Conservation (phyloP, 192 early-diverging fungal species). For the Coemansia sp. region DNA sequence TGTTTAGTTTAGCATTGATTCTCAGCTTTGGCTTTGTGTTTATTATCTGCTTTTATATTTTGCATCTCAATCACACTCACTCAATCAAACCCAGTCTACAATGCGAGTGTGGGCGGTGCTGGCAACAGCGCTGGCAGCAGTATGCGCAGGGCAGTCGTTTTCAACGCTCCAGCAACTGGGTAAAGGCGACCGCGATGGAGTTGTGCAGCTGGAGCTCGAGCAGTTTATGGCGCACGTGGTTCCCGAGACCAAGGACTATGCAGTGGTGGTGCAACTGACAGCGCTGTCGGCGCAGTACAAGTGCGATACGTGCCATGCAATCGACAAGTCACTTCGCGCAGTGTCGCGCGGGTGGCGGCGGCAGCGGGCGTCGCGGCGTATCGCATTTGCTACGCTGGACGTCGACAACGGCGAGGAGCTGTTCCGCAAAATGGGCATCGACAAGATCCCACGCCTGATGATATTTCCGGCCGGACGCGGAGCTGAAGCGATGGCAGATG, state of each 20-base stretch:
- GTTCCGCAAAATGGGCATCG: slow-evolving; percentile 47
- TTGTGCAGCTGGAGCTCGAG: slow-evolving; percentile 27
- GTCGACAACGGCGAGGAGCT: slow-evolving; percentile 51
- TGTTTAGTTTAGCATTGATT: background rate
- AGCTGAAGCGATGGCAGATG: slow-evolving; percentile 24
- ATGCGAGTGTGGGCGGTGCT: slow-evolving; percentile 21
- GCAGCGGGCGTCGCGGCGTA: slow-evolving; percentile 13
- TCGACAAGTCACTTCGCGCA: slow-evolving; percentile 36
- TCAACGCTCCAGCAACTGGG: slow-evolving; percentile 22
- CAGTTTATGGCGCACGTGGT: slow-evolving; percentile 45
- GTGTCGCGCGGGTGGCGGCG: slow-evolving; percentile 46
- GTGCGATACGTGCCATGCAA: slow-evolving; percentile 32
- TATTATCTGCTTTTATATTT: background rate
- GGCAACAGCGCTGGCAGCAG: slow-evolving; percentile 7
- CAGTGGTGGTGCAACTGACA: slow-evolving; percentile 52
- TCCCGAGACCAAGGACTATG: slow-evolving; percentile 38
- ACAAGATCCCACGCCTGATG: slow-evolving; percentile 47
- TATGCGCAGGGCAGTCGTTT: slow-evolving; percentile 25
- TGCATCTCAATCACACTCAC: background rate
- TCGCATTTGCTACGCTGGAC: slow-evolving; percentile 47
- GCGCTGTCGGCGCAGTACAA: slow-evolving; percentile 50
- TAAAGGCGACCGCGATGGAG: slow-evolving; percentile 27
- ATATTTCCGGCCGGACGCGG: slow-evolving; percentile 47
- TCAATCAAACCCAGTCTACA: background rate
- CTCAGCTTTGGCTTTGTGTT: background rate